Percentiles rank a stretch among this genome's conserved stretches.
phyloP scores from a whole-genome alignment of 2,329 filamentous ascomycete genomes.

The Zarea fungicola region DNA sequence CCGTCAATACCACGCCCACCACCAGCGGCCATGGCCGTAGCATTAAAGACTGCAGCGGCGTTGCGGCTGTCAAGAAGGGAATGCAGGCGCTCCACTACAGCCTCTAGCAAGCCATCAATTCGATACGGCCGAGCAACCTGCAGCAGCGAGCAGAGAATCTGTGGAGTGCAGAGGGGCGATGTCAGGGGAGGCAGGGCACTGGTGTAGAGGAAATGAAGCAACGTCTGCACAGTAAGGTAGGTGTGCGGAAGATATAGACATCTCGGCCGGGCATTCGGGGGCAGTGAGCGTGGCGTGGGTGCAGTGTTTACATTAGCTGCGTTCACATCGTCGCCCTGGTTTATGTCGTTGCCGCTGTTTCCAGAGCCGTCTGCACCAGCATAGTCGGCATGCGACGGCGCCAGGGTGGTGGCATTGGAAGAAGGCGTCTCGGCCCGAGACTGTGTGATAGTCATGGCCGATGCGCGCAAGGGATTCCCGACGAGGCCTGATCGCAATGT shows the following conservation, averaged over 20 bases:
- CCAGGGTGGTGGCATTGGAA: constrained; percentile 39
- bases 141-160: constrained; percentile 90
- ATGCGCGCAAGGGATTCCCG: constrained; percentile 62
- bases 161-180: constrained; percentile 81
- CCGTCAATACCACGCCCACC: constrained; percentile 79
- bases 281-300: constrained; percentile 51
- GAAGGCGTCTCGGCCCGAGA: constrained; percentile 48
- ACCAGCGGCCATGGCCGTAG: constrained; percentile 94
- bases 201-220: constrained; percentile 91
- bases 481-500: constrained; percentile 64
- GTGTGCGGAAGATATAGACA: constrained; percentile 93
- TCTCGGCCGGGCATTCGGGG: constrained; percentile 66
- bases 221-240: constrained; percentile 77
- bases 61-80: constrained; percentile 86
- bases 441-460: constrained; percentile 77
- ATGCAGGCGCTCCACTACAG: constrained; percentile 86
- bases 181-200: constrained; percentile 74
- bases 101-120: constrained; percentile 86
- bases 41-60: constrained; percentile 95
- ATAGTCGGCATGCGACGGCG: constrained; percentile 38
- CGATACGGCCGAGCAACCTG: constrained; percentile 92
- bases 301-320: constrained; percentile 44
- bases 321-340: constrained; percentile 38
- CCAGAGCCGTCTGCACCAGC: constrained; percentile 34
- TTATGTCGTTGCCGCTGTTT: constrained; percentile 26